These are phyloP conservation scores for Blastomyces parvus DNA, from an alignment of 2,329 filamentous ascomycete species.

Conservation along the genomic window DNA sequence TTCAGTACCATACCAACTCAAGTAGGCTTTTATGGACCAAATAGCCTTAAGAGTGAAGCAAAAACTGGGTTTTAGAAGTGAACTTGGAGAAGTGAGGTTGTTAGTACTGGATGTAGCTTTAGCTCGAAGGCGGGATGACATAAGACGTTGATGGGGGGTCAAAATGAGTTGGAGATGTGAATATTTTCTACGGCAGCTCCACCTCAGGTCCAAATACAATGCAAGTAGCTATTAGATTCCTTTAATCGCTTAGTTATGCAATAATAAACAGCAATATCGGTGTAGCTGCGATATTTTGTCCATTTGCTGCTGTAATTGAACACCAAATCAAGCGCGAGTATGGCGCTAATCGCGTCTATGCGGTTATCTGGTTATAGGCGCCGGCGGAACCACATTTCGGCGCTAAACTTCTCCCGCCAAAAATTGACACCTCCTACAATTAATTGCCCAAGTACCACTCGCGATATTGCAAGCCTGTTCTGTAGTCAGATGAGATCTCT, in stretches of 20 bases:
- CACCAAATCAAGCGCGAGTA: not conserved
- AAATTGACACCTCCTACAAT: not conserved
- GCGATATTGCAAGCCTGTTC: not conserved
- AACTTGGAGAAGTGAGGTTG: not conserved
- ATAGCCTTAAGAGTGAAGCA: not conserved
- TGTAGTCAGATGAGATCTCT: not conserved
- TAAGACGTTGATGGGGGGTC: not conserved
- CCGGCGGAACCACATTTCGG: not conserved
- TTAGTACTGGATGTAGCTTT: no score
- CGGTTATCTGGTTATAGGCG: not conserved
- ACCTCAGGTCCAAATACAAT: not conserved
- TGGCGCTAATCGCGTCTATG: not conserved
- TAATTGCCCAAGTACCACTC: no score
- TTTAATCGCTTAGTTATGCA: not conserved
- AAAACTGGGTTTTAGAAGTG: not conserved
- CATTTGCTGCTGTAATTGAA: not conserved
- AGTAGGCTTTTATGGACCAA: not conserved
- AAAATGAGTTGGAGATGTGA: not conserved
- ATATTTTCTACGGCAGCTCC: not conserved
- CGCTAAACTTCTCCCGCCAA: constrained; percentile 5
- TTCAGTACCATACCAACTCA: not conserved
- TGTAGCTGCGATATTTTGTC: not conserved
- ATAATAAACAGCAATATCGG: not conserved
- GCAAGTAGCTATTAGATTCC: not conserved
- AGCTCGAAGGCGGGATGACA: not conserved